phyloP scores from a whole-genome alignment of 202 grass and related monocot species.

The Dendrocalamus latiflorus region DNA sequence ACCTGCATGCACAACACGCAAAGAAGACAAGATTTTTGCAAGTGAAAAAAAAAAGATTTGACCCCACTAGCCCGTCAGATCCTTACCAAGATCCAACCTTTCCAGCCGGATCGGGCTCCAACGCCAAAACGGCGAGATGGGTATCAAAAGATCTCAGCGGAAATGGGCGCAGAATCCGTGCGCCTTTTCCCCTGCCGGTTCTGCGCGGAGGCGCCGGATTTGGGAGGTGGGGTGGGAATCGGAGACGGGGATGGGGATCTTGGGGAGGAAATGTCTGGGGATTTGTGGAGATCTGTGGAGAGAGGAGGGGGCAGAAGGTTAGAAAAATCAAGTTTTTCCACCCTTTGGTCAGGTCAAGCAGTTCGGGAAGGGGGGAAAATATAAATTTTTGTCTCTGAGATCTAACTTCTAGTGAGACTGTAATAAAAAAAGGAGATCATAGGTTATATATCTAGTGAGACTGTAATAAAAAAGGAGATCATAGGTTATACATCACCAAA shows the following conservation, averaged over 20 bases:
- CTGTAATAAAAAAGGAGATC: not conserved
- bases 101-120: not conserved
- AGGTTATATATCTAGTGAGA: not conserved
- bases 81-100: conserved; percentile 8
- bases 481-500: no score
- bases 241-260: not conserved
- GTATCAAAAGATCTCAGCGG: not conserved
- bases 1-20: not conserved
- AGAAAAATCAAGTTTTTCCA: not conserved
- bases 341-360: not conserved
- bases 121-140: not conserved
- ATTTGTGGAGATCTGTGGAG: conserved; percentile 5
- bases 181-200: not conserved
- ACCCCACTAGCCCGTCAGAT: not conserved
- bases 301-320: not conserved
- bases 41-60: not conserved
- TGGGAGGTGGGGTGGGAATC: not conserved
- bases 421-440: not conserved
- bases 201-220: not conserved
- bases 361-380: not conserved
- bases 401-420: not conserved
- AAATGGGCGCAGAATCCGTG: not conserved
- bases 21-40: not conserved
- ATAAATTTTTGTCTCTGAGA: not conserved
- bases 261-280: not conserved